phyloP scores from a whole-genome alignment of 2,329 filamentous ascomycete genomes.

The Plenodomus lindquistii region DNA sequence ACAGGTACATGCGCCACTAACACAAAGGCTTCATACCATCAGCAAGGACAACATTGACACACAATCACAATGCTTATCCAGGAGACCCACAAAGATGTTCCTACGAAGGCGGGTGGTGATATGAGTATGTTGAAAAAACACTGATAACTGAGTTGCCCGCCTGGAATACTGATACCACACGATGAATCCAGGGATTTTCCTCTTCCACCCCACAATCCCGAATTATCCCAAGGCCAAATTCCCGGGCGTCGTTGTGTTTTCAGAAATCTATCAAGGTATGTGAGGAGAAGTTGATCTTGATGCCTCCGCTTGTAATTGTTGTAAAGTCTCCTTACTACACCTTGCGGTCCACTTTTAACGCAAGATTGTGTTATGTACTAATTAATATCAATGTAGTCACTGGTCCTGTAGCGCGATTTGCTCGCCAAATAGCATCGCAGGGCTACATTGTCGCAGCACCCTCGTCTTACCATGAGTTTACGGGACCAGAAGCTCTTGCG shows the following conservation, averaged over 20 bases:
- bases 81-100: conserved; percentile 63
- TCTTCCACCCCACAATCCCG: conserved; percentile 84
- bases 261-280: conserved; percentile 92
- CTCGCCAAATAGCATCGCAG: conserved; percentile 86
- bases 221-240: conserved; percentile 89
- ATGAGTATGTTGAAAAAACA: conserved; percentile 54
- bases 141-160: not conserved
- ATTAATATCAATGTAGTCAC: conserved; percentile 60
- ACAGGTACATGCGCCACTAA: not conserved
- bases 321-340: not conserved
- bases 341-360: too few relatives aligned
- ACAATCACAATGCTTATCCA: conserved; percentile 64
- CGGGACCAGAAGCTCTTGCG: conserved; percentile 76
- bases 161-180: too few relatives aligned
- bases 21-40: not conserved
- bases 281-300: not conserved
- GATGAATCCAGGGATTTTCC: conserved; percentile 70
- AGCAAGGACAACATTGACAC: not conserved
- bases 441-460: conserved; percentile 93
- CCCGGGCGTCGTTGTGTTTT: conserved; percentile 85
- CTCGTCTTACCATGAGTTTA: conserved; percentile 93
- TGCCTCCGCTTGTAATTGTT: not conserved
- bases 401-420: conserved; percentile 85
- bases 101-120: conserved; percentile 61
- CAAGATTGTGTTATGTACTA: not conserved